These are phyloP conservation scores for Bipolaris zeicola DNA, from an alignment of 2,329 filamentous ascomycete genomes.

Conservation along the genomic window DNA sequence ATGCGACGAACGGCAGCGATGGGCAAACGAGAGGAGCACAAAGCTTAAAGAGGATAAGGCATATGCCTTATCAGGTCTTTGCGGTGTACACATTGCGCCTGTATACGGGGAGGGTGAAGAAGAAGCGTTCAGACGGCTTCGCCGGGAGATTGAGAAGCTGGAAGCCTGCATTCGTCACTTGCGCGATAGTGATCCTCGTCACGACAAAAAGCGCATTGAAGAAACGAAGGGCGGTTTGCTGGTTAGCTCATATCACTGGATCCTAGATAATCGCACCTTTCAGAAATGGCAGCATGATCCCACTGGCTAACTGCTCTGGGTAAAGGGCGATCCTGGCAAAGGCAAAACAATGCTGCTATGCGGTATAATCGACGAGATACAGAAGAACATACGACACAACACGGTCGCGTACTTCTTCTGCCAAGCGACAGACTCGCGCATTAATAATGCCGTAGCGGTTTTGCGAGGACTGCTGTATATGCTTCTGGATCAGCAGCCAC, in stretches of 20 bases:
- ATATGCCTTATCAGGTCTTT: slow-evolving; percentile 27
- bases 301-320: background rate
- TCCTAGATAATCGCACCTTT: slow-evolving; percentile 9
- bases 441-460: slow-evolving; percentile 41
- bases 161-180: background rate
- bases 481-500: slow-evolving; percentile 44
- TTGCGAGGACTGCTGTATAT: slow-evolving; percentile 53
- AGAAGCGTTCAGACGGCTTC: background rate
- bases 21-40: slow-evolving; percentile 24
- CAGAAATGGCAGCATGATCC: slow-evolving; percentile 6
- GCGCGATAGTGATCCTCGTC: slow-evolving; percentile 9
- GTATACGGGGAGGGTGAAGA: slow-evolving; percentile 18
- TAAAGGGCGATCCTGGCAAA: background rate
- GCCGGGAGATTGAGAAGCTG: background rate
- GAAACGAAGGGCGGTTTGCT: background rate
- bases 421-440: slow-evolving; percentile 31
- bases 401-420: slow-evolving; percentile 45
- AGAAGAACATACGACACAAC: background rate
- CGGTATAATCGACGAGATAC: background rate
- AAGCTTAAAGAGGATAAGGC: slow-evolving; percentile 24
- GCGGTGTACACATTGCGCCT: slow-evolving; percentile 23
- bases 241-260: slow-evolving; percentile 8
- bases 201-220: slow-evolving; percentile 4
- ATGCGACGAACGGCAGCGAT: background rate
- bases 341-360: background rate